These are phyloP conservation scores for Fusarium penzigii DNA, from an alignment of 2,329 filamentous ascomycete species.

Conservation along the genomic window DNA sequence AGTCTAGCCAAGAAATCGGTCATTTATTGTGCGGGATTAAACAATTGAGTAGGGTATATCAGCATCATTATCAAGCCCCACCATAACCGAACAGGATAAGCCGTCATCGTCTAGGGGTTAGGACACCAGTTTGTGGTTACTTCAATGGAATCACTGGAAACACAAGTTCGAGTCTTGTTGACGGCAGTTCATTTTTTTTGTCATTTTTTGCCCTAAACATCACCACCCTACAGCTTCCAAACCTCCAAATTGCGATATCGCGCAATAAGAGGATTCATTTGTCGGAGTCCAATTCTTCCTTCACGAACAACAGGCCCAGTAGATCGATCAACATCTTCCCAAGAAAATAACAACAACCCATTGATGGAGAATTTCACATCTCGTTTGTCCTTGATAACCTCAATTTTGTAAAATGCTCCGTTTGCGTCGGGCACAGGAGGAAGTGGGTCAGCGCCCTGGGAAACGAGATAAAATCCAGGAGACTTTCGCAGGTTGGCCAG, in stretches of 20 bases:
- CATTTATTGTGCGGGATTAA: too few species aligned
- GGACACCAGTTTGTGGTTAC: background rate
- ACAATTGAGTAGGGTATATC: too few species aligned
- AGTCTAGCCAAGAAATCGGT: too few species aligned
- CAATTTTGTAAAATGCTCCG: slow-evolving; percentile 23
- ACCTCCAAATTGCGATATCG: slow-evolving; percentile 25
- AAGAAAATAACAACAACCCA: slow-evolving; percentile 15
- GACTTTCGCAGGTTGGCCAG: slow-evolving; percentile 26
- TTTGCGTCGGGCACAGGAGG: slow-evolving; percentile 19
- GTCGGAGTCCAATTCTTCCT: slow-evolving; percentile 22
- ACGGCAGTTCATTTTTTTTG: background rate
- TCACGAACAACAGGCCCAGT: slow-evolving; percentile 21
- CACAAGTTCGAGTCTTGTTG: background rate
- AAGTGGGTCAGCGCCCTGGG: slow-evolving; percentile 25
- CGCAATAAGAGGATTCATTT: slow-evolving; percentile 24
- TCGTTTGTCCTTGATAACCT: slow-evolving; percentile 23
- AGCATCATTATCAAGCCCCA: too few species aligned
- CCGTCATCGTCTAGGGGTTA: background rate
- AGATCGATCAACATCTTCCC: slow-evolving; percentile 19
- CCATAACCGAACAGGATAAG: background rate
- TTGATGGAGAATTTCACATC: slow-evolving; percentile 21
- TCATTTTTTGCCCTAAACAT: background rate
- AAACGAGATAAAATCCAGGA: slow-evolving; percentile 24
- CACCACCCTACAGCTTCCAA: slow-evolving; percentile 15
- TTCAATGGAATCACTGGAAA: background rate